These are phyloP conservation scores for Naegleria fowleri DNA, from an alignment of 208 protist genomes.

Conservation along the genomic window DNA sequence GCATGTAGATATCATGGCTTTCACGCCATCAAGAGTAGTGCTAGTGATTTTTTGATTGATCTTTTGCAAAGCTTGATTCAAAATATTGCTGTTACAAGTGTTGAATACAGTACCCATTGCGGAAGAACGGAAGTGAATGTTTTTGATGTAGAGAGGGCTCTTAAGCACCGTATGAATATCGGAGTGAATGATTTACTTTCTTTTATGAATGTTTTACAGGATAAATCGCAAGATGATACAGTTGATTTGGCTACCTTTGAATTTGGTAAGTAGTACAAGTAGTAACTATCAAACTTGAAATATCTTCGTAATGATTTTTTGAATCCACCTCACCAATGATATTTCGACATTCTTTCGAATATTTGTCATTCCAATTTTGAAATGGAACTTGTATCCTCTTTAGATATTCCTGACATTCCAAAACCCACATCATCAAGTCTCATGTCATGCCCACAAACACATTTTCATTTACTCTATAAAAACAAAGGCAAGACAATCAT, in stretches of 20 bases:
- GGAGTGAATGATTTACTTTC: background rate
- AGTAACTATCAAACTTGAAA: too few species aligned
- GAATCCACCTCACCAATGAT: too few species aligned
- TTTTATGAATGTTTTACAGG: background rate
- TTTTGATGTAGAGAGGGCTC: background rate
- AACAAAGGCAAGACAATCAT: background rate
- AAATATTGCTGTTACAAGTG: background rate
- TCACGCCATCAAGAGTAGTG: background rate
- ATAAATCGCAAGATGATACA: background rate
- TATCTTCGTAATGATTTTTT: too few species aligned
- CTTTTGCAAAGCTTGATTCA: background rate
- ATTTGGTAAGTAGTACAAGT: background rate
- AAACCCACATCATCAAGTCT: background rate
- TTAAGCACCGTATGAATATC: background rate
- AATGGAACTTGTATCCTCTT: too few species aligned
- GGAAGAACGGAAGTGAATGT: background rate
- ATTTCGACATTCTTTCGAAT: too few species aligned
- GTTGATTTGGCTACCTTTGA: background rate
- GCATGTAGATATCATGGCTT: background rate
- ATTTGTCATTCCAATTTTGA: too few species aligned
- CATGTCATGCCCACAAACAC: background rate
- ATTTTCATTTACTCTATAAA: conserved; percentile 1
- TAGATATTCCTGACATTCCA: background rate
- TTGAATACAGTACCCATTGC: background rate
- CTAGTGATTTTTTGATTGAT: background rate